Evolutionary conservation across 257 asterid genomes (phyloP), one percentile per base, ranked within the genome.

Genomic region (Avicennia marina): DNA sequence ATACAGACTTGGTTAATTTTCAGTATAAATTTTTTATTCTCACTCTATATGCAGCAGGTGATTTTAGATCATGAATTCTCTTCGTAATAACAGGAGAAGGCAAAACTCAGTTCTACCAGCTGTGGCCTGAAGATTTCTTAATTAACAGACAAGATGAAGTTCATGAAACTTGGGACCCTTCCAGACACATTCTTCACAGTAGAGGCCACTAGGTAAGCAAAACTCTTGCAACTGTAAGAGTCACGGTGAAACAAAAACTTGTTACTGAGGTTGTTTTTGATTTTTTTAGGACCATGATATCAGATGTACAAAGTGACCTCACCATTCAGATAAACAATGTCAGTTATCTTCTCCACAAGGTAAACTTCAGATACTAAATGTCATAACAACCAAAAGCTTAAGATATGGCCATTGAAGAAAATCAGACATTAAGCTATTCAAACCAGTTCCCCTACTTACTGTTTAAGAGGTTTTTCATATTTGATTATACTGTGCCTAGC

Each of bases 171-270:
- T 11, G 95, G 96, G 43, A 67, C 78, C 13, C 75, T 78, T 51
- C 90, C 94, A 15, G 96, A 88, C 79, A 82, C 89, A 40, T 88
- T 85, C 78, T 80, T 62, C 74, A 76, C 95, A 1, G 83, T 76
- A 75, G 87, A 82, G 60, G 83, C 93, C 39, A 73, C 74, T 20
- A 82, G 96, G 96, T 87, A 75, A 12, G 5, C n/a, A 76, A 53
- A 68, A 73, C n/a, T n/a, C 17, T 26, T 63, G 13, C 41, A 78
- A 2, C 10, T 36, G 12, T 36, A 36, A 3, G 6, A 5, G 3
- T 36, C 10, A 5, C 10, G 2, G 3, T 36, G 13, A 36, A 12
- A 4, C 0, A 8, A 36, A 0, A 29, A 29, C 3, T 29, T 2
- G 7, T 2, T 7, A 29, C 13, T 13, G 66, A 65, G 69, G 22